A percentile compares a stretch with the other conserved stretches of the same genome.
Conservation (phyloP, 169 alveolate species). For the Toxoplasma gondii region DNA sequence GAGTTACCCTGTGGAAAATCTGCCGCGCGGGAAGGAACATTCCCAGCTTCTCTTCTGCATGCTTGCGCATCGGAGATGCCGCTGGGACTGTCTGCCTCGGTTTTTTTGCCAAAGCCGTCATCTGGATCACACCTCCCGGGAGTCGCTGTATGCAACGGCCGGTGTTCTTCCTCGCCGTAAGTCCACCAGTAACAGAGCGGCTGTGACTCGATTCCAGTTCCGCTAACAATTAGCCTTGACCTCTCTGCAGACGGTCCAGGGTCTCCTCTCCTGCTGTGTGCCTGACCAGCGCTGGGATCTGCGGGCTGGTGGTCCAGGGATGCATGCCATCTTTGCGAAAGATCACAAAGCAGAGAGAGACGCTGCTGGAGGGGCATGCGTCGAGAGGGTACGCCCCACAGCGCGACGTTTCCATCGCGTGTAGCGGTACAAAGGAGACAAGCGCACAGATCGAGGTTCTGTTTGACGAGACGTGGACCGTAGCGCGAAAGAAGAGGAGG, state of each 20-base stretch:
- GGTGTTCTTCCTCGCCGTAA: no score
- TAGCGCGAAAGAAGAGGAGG: neutral
- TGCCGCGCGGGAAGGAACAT: no score
- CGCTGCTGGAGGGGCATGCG: neutral
- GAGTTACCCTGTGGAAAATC: no score
- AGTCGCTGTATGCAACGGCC: no score
- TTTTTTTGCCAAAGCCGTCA: no score
- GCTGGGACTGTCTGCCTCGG: no score
- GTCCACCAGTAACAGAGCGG: neutral
- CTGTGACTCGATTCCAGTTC: neutral
- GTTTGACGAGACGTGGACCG: neutral
- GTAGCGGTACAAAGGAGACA: neutral
- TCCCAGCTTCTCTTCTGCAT: no score
- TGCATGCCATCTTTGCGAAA: neutral
- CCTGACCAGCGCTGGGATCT: neutral
- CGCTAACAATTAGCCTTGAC: neutral
- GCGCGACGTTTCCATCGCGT: neutral
- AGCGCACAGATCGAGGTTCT: neutral
- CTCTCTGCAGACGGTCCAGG: no score
- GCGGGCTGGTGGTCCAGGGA: neutral
- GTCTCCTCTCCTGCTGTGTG: no score
- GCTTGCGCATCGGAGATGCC: no score
- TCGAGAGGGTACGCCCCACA: neutral
- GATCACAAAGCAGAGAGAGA: neutral
- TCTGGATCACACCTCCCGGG: no score